A percentile compares a stretch with the other conserved stretches of the same genome.
Evolutionary conservation across 148 eudicot genomes (phyloP).

Genomic region (Amaranthus palmeri): DNA sequence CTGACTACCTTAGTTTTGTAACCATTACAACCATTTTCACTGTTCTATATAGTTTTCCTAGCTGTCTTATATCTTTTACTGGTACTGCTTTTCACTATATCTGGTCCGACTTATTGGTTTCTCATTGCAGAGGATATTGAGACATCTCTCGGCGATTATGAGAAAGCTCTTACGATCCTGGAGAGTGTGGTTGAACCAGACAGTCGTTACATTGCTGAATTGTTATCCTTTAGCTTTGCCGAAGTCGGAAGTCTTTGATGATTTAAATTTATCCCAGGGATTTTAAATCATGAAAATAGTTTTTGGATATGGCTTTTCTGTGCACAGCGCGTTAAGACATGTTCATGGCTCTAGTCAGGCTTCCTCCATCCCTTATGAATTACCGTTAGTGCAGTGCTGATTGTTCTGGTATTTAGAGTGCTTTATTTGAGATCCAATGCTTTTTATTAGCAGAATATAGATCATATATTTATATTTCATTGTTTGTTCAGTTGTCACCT

Average conservation of each 20-base stretch:
- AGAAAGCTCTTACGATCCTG: slow-evolving; percentile 73
- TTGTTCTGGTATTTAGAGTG: neutral
- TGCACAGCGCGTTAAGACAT: neutral
- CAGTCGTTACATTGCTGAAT: slow-evolving; percentile 74
- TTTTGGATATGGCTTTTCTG: neutral
- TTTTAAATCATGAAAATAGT: neutral
- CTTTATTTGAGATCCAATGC: neutral
- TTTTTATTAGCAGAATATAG: neutral
- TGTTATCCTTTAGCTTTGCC: slow-evolving; percentile 60
- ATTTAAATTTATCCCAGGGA: neutral
- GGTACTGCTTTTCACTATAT: neutral
- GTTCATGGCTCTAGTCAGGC: too few relatives aligned
- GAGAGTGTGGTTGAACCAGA: slow-evolving; percentile 84
- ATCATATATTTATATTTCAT: neutral
- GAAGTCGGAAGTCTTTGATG: neutral
- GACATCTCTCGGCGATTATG: slow-evolving; percentile 84
- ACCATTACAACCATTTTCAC: neutral
- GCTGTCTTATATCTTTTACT: neutral
- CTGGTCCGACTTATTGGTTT: slow-evolving; percentile 1
- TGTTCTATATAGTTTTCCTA: neutral
- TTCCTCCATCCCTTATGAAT: too few relatives aligned
- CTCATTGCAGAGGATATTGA: slow-evolving; percentile 78
- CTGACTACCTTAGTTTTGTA: neutral
- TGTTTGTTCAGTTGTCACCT: slow-evolving; percentile 28
- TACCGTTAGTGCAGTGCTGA: neutral